Percentiles rank a stretch among this genome's conserved stretches.
Evolutionary conservation across 345 rosid genomes (phyloP).

Genomic region (Salix exigua): DNA sequence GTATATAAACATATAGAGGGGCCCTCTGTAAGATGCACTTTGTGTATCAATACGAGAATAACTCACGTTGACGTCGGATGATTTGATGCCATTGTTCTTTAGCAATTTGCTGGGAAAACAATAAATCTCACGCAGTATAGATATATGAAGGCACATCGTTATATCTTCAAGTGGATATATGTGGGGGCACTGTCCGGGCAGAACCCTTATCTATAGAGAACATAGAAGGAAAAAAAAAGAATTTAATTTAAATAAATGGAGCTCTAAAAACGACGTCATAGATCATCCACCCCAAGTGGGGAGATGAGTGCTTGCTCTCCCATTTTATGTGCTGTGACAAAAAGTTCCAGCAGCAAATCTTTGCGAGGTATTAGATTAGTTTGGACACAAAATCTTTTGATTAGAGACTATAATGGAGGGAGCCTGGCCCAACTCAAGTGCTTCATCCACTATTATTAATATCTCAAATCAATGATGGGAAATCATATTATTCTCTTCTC

Average conservation of each 20-base stretch:
- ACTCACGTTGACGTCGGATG: no score
- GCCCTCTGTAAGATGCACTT: no score
- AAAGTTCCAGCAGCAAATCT: constrained; percentile 29
- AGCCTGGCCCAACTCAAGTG: constrained; percentile 16
- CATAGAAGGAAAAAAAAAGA: background rate
- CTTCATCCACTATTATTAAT: constrained; percentile 21
- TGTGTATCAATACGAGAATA: no score
- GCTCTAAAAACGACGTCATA: constrained; percentile 23
- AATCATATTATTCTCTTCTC: constrained; percentile 19
- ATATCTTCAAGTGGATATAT: background rate
- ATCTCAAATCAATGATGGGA: constrained; percentile 7
- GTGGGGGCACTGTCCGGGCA: background rate
- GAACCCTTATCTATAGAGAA: background rate
- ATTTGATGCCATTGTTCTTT: no score
- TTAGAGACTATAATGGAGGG: background rate
- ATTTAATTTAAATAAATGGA: background rate
- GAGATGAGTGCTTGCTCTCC: constrained; percentile 8
- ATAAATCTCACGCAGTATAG: no score
- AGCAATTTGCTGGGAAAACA: no score
- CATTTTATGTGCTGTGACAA: constrained; percentile 17
- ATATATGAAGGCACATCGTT: background rate
- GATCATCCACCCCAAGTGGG: constrained; percentile 24
- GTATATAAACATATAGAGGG: no score
- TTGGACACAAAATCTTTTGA: background rate
- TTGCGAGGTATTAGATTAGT: background rate